Conservation (phyloP, 208 protist genomes). For the Acanthamoeba royreba region DNA sequence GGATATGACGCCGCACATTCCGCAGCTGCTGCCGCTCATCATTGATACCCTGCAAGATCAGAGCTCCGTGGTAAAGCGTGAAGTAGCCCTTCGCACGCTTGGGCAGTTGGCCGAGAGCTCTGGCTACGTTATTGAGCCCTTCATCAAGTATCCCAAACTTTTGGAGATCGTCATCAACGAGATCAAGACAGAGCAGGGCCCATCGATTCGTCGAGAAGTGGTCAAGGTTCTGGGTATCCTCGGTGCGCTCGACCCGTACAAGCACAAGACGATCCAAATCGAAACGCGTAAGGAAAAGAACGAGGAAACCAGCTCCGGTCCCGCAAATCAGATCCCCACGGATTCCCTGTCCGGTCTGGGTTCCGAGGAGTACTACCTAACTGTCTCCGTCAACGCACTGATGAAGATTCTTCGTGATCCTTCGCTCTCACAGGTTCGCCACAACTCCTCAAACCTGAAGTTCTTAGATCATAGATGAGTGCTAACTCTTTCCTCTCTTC, state of each 20-base stretch:
- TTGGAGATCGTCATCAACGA: constrained; percentile 77
- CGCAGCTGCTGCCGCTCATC: constrained; percentile 82
- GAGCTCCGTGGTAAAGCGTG: constrained; percentile 68
- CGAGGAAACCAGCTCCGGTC: not conserved
- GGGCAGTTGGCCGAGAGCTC: constrained; percentile 71
- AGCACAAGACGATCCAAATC: constrained; percentile 67
- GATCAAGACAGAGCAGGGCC: constrained; percentile 79
- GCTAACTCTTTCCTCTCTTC: not conserved
- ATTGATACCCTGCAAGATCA: constrained; percentile 86
- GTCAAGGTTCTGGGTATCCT: constrained; percentile 88
- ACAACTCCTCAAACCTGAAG: not conserved
- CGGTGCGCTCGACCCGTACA: constrained; percentile 89
- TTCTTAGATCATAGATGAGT: not conserved
- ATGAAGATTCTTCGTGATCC: constrained; percentile 85
- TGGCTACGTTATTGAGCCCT: constrained; percentile 78
- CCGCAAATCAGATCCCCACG: not conserved
- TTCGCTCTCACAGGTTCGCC: constrained; percentile 60
- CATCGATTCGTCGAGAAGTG: constrained; percentile 77
- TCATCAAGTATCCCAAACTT: constrained; percentile 79
- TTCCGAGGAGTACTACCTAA: constrained; percentile 85
- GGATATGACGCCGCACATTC: constrained; percentile 73
- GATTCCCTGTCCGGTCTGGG: constrained; percentile 7
- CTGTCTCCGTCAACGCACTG: constrained; percentile 83
- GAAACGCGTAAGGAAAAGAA: not conserved
- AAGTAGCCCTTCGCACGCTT: constrained; percentile 75